These are phyloP conservation scores for Saccharomycopsis schoenii DNA, from an alignment of 805 yeast species.

Conservation along the genomic window DNA sequence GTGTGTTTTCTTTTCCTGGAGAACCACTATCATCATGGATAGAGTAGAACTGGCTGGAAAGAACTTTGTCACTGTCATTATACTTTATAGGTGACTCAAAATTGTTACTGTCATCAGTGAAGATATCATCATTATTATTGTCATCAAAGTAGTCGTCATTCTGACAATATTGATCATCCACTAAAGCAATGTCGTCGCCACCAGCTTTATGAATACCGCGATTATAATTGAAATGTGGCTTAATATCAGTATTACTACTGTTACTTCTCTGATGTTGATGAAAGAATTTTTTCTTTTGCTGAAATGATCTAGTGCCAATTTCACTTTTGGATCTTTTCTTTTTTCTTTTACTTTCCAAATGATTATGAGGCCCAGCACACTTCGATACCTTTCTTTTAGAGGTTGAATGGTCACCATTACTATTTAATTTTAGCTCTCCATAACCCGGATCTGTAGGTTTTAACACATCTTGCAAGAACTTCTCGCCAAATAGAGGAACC, in stretches of 20 bases:
- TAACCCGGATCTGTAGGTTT: constrained; percentile 52
- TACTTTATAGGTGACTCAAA: neutral
- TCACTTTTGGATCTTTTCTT: constrained; percentile 5
- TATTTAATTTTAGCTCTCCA: constrained; percentile 45
- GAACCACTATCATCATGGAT: neutral
- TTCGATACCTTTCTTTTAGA: constrained; percentile 11
- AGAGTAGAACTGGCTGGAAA: neutral
- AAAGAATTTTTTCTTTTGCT: neutral
- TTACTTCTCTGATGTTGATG: constrained; percentile 1
- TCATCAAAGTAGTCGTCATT: neutral
- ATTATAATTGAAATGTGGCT: neutral
- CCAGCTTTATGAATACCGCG: neutral
- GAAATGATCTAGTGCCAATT: neutral
- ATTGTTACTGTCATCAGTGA: neutral
- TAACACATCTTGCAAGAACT: constrained; percentile 53
- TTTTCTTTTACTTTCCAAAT: constrained; percentile 11
- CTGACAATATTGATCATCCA: neutral
- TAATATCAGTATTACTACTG: neutral
- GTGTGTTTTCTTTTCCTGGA: neutral
- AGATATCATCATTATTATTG: neutral
- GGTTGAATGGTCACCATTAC: neutral
- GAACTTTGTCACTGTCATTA: neutral
- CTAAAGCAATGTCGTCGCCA: neutral
- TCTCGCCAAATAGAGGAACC: constrained; percentile 70
- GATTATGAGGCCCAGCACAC: neutral